These are phyloP conservation scores for Exophiala sp. DNA, from an alignment of 2,329 filamentous ascomycete species.

Conservation along the genomic window DNA sequence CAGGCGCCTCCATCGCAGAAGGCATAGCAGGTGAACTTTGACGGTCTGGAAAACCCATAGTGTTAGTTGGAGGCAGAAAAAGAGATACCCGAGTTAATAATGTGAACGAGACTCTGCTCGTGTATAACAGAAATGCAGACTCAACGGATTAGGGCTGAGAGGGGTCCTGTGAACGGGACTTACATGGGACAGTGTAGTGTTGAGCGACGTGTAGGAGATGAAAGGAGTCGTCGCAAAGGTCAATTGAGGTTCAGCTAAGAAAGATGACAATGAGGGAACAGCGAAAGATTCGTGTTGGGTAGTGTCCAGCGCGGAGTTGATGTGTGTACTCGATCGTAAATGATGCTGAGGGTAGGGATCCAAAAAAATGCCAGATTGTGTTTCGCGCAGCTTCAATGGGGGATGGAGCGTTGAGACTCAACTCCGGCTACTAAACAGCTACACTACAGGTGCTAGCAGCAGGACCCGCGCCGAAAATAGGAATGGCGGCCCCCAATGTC, in stretches of 20 bases:
- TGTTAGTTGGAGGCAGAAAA: conserved; percentile 19
- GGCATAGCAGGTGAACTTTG: conserved; percentile 25
- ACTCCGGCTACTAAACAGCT: conserved; percentile 19
- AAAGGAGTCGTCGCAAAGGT: conserved; percentile 6
- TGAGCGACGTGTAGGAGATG: conserved; percentile 8
- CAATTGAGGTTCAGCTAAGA: conserved; percentile 15
- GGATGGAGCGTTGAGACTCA: conserved; percentile 9
- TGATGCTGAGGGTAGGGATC: conserved; percentile 17
- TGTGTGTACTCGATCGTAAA: conserved; percentile 7
- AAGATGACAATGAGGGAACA: conserved; percentile 9
- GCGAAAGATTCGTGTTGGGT: conserved; percentile 2
- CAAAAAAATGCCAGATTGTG: neutral
- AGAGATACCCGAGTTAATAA: conserved; percentile 1
- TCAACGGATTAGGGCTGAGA: conserved; percentile 6
- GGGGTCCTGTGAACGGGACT: conserved; percentile 13
- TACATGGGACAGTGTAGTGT: conserved; percentile 16
- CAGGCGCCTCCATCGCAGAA: conserved; percentile 52
- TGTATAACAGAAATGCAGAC: conserved; percentile 8
- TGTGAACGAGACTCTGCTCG: neutral
- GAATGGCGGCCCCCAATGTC: conserved; percentile 25
- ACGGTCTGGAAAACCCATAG: conserved; percentile 26
- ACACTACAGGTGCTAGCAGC: conserved; percentile 5
- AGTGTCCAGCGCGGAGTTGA: conserved; percentile 4
- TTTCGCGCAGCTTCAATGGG: neutral
- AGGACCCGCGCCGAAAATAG: conserved; percentile 23